phyloP scores from a whole-genome alignment of 2,329 filamentous ascomycete genomes.

The Nemania sp. region DNA sequence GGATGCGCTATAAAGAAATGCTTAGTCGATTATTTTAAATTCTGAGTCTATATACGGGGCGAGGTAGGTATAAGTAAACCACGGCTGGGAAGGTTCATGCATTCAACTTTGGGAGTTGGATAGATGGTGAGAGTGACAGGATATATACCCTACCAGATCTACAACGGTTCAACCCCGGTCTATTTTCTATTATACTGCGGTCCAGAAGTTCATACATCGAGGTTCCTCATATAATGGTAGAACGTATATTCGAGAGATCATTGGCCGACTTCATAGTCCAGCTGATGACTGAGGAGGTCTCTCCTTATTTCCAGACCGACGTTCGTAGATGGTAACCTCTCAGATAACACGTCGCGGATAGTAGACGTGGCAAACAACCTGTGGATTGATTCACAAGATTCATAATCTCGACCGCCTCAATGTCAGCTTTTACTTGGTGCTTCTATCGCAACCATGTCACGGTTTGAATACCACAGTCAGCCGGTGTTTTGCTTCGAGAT shows the following conservation, averaged over 20 bases:
- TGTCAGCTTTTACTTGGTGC: too few species aligned
- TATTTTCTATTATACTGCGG: background rate
- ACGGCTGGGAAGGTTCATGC: constrained; percentile 9
- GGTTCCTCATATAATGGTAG: background rate
- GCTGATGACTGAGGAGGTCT: background rate
- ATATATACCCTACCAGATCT: constrained; percentile 22
- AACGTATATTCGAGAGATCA: background rate
- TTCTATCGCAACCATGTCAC: too few species aligned
- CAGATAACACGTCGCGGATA: too few species aligned
- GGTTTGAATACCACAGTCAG: too few species aligned
- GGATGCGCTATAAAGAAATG: constrained; percentile 45
- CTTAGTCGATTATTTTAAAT: background rate
- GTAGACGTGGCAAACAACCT: too few species aligned
- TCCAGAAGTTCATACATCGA: background rate
- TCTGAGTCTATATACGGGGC: background rate
- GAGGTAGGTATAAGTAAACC: background rate
- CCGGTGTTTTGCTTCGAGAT: background rate
- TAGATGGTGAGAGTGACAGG: constrained; percentile 17
- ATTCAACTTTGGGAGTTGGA: constrained; percentile 18
- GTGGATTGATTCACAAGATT: too few species aligned
- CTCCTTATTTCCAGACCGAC: too few species aligned
- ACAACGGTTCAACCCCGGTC: constrained; percentile 24
- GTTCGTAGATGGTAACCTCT: too few species aligned
- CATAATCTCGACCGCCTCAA: too few species aligned
- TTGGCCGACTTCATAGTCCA: background rate